Base-by-base conservation (phyloP, 2,329 filamentous ascomycete species). In the Epichloe coenophiala region DNA sequence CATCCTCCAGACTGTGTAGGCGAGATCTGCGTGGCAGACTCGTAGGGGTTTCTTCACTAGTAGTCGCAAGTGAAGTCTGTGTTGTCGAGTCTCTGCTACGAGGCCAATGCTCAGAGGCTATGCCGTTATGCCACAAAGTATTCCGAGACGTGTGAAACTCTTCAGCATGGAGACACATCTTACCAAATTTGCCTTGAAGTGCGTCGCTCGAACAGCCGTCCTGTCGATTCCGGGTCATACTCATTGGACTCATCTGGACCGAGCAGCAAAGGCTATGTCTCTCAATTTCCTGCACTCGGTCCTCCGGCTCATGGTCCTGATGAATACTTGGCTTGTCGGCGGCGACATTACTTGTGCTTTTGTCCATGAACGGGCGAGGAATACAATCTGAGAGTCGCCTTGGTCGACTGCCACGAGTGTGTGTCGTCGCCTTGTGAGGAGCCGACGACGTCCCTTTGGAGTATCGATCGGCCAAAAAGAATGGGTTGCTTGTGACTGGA, bases 211-310 rank as follows among this genome's bases (percentile, higher is more conserved):
- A 23, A 5, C 49, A 53, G 37, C 49, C 51, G 12, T 48, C 45
- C 36, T n/a, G 37, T 21, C 19, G 9, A 35, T 12, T 55, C 45
- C 7, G 21, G 50, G n/a, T 17, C 5, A 36, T 15, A 21, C n/a
- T 31, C 31, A 3, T 42, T 35, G 2, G 13, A 8, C 13, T 49
- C 43, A 27, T 55, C 38, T 11, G 50, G 17, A 54, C 55, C 8
- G 59, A 53, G 48, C 63, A 69, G 15, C 59, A 60, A 47, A 65
- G 60, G 48, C 60, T 65, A 53, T 69, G 67, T 4, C 63, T 60
- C 37, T 46, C 41, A 21, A 3, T 7, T 9, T 43, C 19, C 5
- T 17, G 21, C 33, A 37, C 12, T 9, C 19, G 9, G 8, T 46
- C 23, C n/a, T 36, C 13, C 17, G 27, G 15, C 50, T 59, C 55